These are phyloP conservation scores for Crithidia sp. DNA, from an alignment of 208 protist genomes.

Conservation along the genomic window DNA sequence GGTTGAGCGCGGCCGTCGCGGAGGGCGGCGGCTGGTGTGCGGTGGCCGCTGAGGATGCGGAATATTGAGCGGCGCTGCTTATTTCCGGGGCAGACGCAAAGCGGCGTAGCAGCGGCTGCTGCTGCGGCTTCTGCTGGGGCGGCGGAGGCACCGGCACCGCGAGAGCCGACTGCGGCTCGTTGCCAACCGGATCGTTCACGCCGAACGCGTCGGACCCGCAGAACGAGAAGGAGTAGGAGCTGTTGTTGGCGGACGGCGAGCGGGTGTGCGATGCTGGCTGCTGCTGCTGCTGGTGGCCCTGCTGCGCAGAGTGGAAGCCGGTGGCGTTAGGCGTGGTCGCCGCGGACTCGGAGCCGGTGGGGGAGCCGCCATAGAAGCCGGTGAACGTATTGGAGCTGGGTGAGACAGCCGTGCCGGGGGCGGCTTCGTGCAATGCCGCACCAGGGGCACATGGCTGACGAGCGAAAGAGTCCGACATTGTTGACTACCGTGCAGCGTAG, in stretches of 20 bases:
- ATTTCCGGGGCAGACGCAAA: background rate
- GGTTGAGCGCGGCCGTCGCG: background rate
- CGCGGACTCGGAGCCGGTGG: background rate
- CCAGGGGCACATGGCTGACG: background rate
- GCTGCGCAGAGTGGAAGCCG: background rate
- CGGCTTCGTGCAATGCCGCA: background rate
- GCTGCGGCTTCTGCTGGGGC: background rate
- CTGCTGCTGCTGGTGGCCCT: background rate
- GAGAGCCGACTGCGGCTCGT: background rate
- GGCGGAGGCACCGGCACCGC: background rate
- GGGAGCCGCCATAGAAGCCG: background rate
- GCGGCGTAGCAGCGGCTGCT: background rate
- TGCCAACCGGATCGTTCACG: background rate
- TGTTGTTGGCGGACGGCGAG: constrained; percentile 5
- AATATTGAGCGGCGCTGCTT: background rate
- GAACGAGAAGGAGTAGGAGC: constrained; percentile 23
- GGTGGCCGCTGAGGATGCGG: no score
- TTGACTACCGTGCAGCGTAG: background rate
- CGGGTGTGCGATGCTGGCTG: background rate
- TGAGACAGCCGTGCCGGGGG: background rate
- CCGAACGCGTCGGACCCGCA: constrained; percentile 14
- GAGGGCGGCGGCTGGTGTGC: no score
- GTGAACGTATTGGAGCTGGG: background rate
- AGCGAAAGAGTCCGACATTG: background rate
- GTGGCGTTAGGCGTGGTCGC: no score